phyloP scores from a whole-genome alignment of 2,329 filamentous ascomycete genomes.

The Fusarium mundagurra region DNA sequence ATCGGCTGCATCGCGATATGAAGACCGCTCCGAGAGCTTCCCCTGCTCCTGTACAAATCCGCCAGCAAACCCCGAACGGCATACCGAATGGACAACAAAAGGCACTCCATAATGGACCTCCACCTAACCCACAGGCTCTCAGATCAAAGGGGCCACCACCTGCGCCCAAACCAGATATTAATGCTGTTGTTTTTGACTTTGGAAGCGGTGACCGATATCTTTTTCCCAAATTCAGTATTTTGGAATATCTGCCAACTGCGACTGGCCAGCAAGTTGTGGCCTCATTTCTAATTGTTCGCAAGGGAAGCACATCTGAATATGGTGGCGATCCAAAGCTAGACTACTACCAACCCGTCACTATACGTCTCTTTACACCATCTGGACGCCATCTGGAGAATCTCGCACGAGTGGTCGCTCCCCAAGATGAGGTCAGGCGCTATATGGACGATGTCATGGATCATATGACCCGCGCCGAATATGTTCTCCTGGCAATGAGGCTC shows the following conservation, averaged over 20 bases:
- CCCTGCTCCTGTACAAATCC: slow-evolving; percentile 42
- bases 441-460: slow-evolving; percentile 78
- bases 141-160: slow-evolving; percentile 69
- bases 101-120: slow-evolving; percentile 22
- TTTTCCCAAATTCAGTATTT: slow-evolving; percentile 80
- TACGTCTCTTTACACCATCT: slow-evolving; percentile 65
- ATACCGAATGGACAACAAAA: slow-evolving; percentile 45
- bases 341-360: slow-evolving; percentile 80
- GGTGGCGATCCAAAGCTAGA: slow-evolving; percentile 71
- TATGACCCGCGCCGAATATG: slow-evolving; percentile 74
- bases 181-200: slow-evolving; percentile 77
- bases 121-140: slow-evolving; percentile 61
- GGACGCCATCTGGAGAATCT: slow-evolving; percentile 70
- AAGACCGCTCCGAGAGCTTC: slow-evolving; percentile 48
- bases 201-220: slow-evolving; percentile 79
- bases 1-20: slow-evolving; percentile 57
- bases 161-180: slow-evolving; percentile 66
- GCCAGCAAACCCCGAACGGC: slow-evolving; percentile 46
- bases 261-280: slow-evolving; percentile 71
- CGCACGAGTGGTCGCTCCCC: slow-evolving; percentile 68
- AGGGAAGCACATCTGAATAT: slow-evolving; percentile 73
- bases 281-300: slow-evolving; percentile 81
- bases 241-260: slow-evolving; percentile 68
- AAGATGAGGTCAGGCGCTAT: slow-evolving; percentile 70
- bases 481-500: slow-evolving; percentile 73